phyloP scores from a whole-genome alignment of 1,139 yeast genomes.

The Groenewaldozyma sp. region DNA sequence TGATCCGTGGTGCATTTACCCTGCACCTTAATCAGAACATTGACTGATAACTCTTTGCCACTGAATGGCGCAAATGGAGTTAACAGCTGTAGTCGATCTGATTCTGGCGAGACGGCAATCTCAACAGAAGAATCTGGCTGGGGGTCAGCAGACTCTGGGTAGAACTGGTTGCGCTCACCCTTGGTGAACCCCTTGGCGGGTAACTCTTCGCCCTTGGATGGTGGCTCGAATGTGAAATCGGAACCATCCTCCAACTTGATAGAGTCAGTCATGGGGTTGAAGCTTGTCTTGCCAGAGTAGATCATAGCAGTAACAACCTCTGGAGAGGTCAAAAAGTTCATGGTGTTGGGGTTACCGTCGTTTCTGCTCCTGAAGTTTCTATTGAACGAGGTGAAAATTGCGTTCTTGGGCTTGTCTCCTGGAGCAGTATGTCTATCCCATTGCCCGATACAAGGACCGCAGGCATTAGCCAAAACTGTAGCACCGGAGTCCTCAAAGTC shows the following conservation, averaged over 20 bases:
- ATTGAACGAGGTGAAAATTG: slow-evolving; percentile 97
- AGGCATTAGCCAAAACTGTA: slow-evolving; percentile 92
- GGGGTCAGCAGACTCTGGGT: slow-evolving; percentile 52
- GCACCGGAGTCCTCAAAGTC: slow-evolving; percentile 92
- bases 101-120: slow-evolving; percentile 66
- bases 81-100: slow-evolving; percentile 72
- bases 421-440: slow-evolving; percentile 70
- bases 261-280: slow-evolving; percentile 95
- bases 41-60: slow-evolving; percentile 69
- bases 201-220: slow-evolving; percentile 76
- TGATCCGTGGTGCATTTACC: slow-evolving; percentile 99
- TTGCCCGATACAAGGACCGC: slow-evolving; percentile 99
- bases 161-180: slow-evolving; percentile 67
- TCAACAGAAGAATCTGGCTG: slow-evolving; percentile 65
- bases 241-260: slow-evolving; percentile 91
- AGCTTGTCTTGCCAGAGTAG: slow-evolving; percentile 94
- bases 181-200: slow-evolving; percentile 80
- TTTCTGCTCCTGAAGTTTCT: slow-evolving; percentile 98
- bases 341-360: slow-evolving; percentile 98
- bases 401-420: slow-evolving; percentile 69
- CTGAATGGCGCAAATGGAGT: slow-evolving; percentile 86
- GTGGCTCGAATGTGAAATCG: slow-evolving; percentile 87
- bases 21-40: slow-evolving; percentile 78
- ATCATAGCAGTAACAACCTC: slow-evolving; percentile 96
- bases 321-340: slow-evolving; percentile 97